These are phyloP conservation scores for Mrakia gelida DNA, from an alignment of 768 basidiomycete species.

Conservation along the genomic window DNA sequence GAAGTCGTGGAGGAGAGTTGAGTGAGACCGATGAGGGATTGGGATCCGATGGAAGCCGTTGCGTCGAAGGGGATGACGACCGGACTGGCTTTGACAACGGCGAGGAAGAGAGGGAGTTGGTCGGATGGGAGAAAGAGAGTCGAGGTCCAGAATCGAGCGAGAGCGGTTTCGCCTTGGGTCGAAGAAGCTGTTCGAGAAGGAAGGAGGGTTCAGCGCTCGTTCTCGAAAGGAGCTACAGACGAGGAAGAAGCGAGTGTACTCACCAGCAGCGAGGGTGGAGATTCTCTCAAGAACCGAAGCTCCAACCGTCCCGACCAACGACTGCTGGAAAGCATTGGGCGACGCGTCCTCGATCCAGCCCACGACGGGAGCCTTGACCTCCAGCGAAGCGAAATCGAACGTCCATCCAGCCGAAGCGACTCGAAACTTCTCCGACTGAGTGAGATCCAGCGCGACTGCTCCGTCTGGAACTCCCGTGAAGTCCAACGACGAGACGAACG, in stretches of 20 bases:
- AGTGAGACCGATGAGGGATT: conserved; percentile 8
- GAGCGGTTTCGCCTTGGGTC: neutral
- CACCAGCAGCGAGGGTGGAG: neutral
- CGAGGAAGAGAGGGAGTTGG: neutral
- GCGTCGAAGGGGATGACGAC: conserved; percentile 13
- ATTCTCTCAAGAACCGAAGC: neutral
- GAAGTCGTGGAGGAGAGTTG: neutral
- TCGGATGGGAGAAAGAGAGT: neutral
- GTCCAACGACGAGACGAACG: neutral
- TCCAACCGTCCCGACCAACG: neutral
- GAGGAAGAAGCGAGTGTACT: neutral
- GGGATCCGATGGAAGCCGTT: neutral
- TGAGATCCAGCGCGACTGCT: neutral
- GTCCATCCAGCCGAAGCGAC: neutral
- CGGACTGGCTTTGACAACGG: neutral
- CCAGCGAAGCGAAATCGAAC: neutral
- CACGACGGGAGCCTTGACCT: neutral
- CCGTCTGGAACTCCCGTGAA: neutral
- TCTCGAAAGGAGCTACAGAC: neutral
- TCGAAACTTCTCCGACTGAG: neutral
- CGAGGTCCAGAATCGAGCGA: neutral
- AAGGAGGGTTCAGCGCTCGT: neutral
- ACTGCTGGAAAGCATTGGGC: neutral
- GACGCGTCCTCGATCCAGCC: neutral
- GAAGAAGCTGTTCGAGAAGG: neutral